Percentiles rank a stretch among this genome's conserved stretches.
These are phyloP conservation scores for Lentinula boryana DNA, from an alignment of 768 basidiomycete genomes.

Conservation along the genomic window DNA sequence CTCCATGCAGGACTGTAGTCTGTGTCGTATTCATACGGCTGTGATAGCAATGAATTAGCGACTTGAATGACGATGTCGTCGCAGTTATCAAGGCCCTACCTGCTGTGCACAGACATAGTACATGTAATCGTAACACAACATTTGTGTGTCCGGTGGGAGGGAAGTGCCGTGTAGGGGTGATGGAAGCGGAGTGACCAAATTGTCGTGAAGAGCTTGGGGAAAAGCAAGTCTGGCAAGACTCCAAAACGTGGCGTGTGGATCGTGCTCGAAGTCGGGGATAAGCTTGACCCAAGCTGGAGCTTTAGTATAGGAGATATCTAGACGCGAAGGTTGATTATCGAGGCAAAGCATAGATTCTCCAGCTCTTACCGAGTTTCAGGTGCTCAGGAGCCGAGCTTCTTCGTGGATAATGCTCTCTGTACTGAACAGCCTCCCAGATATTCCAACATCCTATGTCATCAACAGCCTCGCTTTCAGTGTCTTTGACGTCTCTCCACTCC, in stretches of 20 bases:
- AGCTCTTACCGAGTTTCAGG: conserved; percentile 33
- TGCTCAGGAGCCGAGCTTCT: conserved; percentile 27
- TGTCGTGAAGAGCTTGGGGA: conserved; percentile 31
- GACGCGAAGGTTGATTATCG: neutral
- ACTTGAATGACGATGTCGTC: neutral
- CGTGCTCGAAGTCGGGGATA: conserved; percentile 37
- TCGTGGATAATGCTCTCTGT: conserved; percentile 31
- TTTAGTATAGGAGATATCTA: conserved; percentile 50
- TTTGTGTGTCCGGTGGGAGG: conserved; percentile 45
- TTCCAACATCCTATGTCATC: conserved; percentile 58
- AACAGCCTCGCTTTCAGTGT: conserved; percentile 27
- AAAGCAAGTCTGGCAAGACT: conserved; percentile 40
- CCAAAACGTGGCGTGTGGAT: conserved; percentile 40
- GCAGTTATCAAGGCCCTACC: conserved; percentile 22
- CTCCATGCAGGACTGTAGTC: conserved; percentile 58
- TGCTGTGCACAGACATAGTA: conserved; percentile 43
- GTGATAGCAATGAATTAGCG: conserved; percentile 5
- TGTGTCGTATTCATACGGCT: conserved; percentile 51
- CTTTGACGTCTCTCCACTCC: conserved; percentile 63
- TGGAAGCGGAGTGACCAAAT: conserved; percentile 31
- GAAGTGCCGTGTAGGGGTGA: conserved; percentile 33
- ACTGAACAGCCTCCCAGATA: conserved; percentile 41
- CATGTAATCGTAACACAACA: conserved; percentile 48
- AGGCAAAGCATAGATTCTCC: conserved; percentile 7
- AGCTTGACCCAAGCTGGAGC: conserved; percentile 43